Percentiles rank a stretch among this genome's conserved stretches.
Conservation (phyloP, 345 rosid genomes). For the Diplotaxis tenuifolia region DNA sequence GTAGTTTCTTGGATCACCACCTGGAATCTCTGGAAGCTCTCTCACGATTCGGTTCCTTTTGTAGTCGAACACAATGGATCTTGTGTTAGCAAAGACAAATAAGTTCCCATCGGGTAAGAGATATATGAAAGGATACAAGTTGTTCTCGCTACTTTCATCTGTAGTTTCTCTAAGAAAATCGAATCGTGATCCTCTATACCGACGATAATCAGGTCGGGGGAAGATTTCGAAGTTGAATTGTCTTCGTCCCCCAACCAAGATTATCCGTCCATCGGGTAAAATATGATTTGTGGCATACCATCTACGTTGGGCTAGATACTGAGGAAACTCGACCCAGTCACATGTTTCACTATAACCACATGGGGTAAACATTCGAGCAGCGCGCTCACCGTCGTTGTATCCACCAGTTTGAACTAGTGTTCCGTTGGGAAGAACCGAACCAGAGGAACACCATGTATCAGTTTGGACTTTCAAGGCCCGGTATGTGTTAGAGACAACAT, state of each 20-base stretch:
- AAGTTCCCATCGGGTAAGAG: conserved; percentile 84
- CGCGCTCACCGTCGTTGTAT: conserved; percentile 53
- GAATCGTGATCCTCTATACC: conserved; percentile 26
- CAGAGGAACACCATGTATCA: conserved; percentile 91
- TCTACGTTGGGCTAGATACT: conserved; percentile 51
- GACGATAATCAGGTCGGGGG: conserved; percentile 31
- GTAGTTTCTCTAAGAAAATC: conserved; percentile 50
- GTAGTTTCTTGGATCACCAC: conserved; percentile 66
- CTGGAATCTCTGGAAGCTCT: conserved; percentile 58
- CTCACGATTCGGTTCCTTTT: conserved; percentile 44
- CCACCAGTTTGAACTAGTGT: conserved; percentile 82
- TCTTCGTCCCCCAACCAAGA: conserved; percentile 73
- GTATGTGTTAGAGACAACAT: conserved; percentile 53
- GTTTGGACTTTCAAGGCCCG: conserved; percentile 61
- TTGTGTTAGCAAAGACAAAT: conserved; percentile 75
- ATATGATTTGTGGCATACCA: conserved; percentile 83
- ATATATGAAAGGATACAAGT: conserved; percentile 80
- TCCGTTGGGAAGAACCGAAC: conserved; percentile 59
- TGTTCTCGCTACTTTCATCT: conserved; percentile 58
- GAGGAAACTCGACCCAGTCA: conserved; percentile 69
- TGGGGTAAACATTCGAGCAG: conserved; percentile 52
- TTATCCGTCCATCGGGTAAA: conserved; percentile 66
- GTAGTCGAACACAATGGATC: conserved; percentile 65
- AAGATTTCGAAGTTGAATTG: conserved; percentile 69
- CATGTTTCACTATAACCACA: conserved; percentile 42